Evolutionary conservation across 805 yeast genomes (phyloP).

Genomic region (Saturnispora silvae): DNA sequence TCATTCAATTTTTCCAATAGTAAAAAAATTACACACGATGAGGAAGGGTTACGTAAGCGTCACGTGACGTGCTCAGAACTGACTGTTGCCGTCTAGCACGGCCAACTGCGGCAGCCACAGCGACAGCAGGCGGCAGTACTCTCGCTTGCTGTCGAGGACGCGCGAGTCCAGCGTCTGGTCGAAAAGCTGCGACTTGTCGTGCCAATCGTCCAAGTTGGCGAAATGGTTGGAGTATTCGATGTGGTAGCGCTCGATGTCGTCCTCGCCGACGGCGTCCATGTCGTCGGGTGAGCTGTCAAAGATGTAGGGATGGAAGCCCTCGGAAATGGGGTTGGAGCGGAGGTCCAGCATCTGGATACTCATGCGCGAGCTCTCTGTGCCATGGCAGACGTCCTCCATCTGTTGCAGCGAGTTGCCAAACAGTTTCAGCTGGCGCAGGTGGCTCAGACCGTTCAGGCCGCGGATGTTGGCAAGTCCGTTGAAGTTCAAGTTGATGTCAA

Average conservation of each 20-base stretch:
- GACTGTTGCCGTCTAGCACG: background rate
- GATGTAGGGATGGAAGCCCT: conserved; percentile 41
- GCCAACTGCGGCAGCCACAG: conserved; percentile 19
- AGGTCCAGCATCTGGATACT: conserved; percentile 33
- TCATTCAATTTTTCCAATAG: background rate
- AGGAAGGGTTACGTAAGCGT: too few species aligned
- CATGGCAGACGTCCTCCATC: conserved; percentile 25
- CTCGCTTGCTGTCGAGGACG: too few species aligned
- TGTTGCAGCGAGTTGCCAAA: conserved; percentile 36
- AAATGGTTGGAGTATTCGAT: too few species aligned
- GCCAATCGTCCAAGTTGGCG: conserved; percentile 37
- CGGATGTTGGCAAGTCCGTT: conserved; percentile 30
- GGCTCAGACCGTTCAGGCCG: conserved; percentile 26
- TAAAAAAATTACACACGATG: too few species aligned
- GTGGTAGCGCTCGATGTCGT: too few species aligned
- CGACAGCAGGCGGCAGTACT: too few species aligned
- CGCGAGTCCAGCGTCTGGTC: too few species aligned
- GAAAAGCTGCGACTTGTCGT: conserved; percentile 11
- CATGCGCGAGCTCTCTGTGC: conserved; percentile 23
- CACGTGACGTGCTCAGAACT: background rate
- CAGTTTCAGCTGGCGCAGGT: conserved; percentile 31
- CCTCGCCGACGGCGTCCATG: too few species aligned
- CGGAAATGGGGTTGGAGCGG: conserved; percentile 39
- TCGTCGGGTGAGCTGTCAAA: too few species aligned
- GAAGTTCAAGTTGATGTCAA: conserved; percentile 40